Evolutionary conservation across 2,329 filamentous ascomycete species (phyloP), one percentile per base, ranked within the genome.

Genomic region (Colletotrichum truncatum): DNA sequence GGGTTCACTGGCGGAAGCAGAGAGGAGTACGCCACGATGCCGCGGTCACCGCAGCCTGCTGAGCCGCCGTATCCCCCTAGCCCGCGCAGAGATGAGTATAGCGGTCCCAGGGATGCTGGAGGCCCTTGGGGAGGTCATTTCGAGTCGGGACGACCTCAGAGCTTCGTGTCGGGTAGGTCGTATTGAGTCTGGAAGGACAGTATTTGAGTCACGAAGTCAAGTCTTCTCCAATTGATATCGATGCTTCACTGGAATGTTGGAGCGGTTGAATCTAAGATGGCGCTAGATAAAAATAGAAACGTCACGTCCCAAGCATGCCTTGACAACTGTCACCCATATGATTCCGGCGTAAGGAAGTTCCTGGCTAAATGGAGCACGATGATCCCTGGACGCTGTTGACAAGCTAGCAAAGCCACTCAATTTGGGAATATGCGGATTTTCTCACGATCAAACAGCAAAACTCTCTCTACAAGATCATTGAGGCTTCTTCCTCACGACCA

Each of bases 401-500:
- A 39, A 4, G n/a, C 8, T 16, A 18, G 38, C 38, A 18, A n/a
- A n/a, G n/a, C n/a, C n/a, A n/a, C n/a, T n/a, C n/a, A n/a, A n/a
- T n/a, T n/a, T n/a, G n/a, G n/a, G n/a, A n/a, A n/a, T n/a, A n/a
- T n/a, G n/a, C n/a, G n/a, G n/a, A n/a, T n/a, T n/a, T n/a, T n/a
- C n/a, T n/a, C n/a, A n/a, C n/a, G n/a, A n/a, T n/a, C n/a, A n/a
- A n/a, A n/a, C n/a, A n/a, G n/a, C 41, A 3, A 9, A 28, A 14
- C 16, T 28, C 23, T 9, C 11, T 3, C 3, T 1, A 23, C 5
- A 12, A 9, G 10, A 18, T 11, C n/a, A n/a, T n/a, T n/a, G n/a
- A n/a, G n/a, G 14, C 46, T 46, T 84, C 85, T 87, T 88, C 87
- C 74, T 87, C 82, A 74, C 81, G 68, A 64, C 83, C 76, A 72